A percentile compares a stretch with the other conserved stretches of the same genome.
These are phyloP conservation scores for Candida montana DNA, from an alignment of 805 yeast genomes.

Conservation along the genomic window DNA sequence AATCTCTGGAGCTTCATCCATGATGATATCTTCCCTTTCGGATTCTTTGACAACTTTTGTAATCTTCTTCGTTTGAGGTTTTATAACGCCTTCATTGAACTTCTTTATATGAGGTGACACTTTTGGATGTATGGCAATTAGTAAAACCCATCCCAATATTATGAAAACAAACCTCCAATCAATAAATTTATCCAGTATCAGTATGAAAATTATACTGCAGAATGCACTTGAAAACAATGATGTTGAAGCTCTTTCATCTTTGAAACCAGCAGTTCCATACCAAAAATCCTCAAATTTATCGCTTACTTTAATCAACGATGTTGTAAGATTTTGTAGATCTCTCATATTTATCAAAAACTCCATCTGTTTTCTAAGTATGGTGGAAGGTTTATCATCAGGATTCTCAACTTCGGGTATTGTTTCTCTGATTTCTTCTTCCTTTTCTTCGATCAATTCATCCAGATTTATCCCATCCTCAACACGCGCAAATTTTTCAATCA, in stretches of 20 bases:
- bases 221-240: conserved; percentile 44
- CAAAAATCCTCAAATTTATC: conserved; percentile 50
- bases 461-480: conserved; percentile 23
- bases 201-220: conserved; percentile 32
- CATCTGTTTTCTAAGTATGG: conserved; percentile 28
- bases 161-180: conserved; percentile 65
- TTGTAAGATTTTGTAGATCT: conserved; percentile 64
- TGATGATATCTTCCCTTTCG: conserved; percentile 49
- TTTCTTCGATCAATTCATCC: conserved; percentile 8
- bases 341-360: conserved; percentile 55
- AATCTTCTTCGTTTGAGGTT: conserved; percentile 26
- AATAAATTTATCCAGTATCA: conserved; percentile 43
- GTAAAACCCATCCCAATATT: conserved; percentile 48
- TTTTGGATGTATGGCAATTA: conserved; percentile 58
- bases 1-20: conserved; percentile 61
- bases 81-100: conserved; percentile 14
- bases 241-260: conserved; percentile 63
- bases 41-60: conserved; percentile 30
- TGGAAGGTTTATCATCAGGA: conserved; percentile 14
- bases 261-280: conserved; percentile 62
- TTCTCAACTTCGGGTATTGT: conserved; percentile 23
- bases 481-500: conserved; percentile 37
- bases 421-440: conserved; percentile 12
- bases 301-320: conserved; percentile 44
- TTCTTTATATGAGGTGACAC: conserved; percentile 26